phyloP scores from a whole-genome alignment of 331 rosid species.

The Cydonia oblonga region DNA sequence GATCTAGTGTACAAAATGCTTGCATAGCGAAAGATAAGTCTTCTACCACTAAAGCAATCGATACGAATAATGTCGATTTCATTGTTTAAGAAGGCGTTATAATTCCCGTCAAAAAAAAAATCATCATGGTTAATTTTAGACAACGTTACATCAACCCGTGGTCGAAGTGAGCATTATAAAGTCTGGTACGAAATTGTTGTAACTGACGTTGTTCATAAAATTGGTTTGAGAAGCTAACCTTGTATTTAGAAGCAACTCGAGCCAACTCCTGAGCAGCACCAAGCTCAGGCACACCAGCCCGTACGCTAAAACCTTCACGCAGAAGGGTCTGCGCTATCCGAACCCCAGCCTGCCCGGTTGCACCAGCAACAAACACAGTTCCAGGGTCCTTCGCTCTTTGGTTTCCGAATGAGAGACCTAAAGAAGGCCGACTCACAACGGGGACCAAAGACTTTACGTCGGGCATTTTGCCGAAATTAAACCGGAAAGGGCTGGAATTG shows the following conservation, averaged over 20 bases:
- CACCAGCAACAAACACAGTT: slow-evolving; percentile 82
- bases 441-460: slow-evolving; percentile 69
- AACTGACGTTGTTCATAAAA: background rate
- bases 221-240: slow-evolving; percentile 32
- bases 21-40: background rate
- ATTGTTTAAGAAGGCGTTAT: background rate
- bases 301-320: slow-evolving; percentile 71
- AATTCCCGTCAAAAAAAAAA: background rate
- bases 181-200: background rate
- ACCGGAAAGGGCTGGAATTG: slow-evolving; percentile 42
- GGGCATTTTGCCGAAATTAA: slow-evolving; percentile 55
- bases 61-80: background rate
- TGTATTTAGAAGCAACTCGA: slow-evolving; percentile 72
- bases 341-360: slow-evolving; percentile 76
- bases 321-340: slow-evolving; percentile 70
- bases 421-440: slow-evolving; percentile 24
- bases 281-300: slow-evolving; percentile 91
- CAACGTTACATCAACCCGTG: background rate
- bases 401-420: slow-evolving; percentile 56
- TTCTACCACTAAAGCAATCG: background rate
- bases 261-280: slow-evolving; percentile 83
- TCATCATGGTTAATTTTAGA: background rate
- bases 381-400: slow-evolving; percentile 65
- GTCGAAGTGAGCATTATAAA: background rate
- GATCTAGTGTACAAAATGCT: slow-evolving; percentile 19